Evolutionary conservation across 345 rosid species (phyloP).

Genomic region (Excoecaria agallocha): DNA sequence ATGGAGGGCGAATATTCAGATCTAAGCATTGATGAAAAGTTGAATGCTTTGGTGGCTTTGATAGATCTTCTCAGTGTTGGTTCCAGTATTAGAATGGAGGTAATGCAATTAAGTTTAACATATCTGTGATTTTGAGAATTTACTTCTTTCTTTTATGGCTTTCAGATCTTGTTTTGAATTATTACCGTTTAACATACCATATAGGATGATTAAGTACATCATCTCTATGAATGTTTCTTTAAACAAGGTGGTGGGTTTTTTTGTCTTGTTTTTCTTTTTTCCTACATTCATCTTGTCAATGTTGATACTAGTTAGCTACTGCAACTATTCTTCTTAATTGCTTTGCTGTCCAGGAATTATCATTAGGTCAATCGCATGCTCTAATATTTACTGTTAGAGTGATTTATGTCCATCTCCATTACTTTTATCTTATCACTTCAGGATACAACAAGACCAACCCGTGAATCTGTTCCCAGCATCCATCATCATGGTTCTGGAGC

Average conservation of each 20-base stretch:
- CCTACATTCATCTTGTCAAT: neutral
- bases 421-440: constrained; percentile 20
- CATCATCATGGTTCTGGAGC: constrained; percentile 75
- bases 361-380: neutral
- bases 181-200: neutral
- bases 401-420: neutral
- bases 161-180: neutral
- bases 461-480: constrained; percentile 44
- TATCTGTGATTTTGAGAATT: neutral
- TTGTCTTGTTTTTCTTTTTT: neutral
- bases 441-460: constrained; percentile 47
- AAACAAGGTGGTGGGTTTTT: neutral
- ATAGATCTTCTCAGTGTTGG: constrained; percentile 79
- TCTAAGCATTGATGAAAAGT: constrained; percentile 79
- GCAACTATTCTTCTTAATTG: neutral
- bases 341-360: too few species aligned
- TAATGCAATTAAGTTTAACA: constrained; percentile 29
- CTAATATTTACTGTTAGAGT: neutral
- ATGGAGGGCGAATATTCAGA: constrained; percentile 95
- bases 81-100: constrained; percentile 76
- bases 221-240: neutral
- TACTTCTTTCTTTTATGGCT: neutral
- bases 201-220: neutral
- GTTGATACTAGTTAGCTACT: neutral
- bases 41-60: constrained; percentile 75